Evolutionary conservation across 768 basidiomycete species (phyloP).

Genomic region (Lyophyllum decastes): DNA sequence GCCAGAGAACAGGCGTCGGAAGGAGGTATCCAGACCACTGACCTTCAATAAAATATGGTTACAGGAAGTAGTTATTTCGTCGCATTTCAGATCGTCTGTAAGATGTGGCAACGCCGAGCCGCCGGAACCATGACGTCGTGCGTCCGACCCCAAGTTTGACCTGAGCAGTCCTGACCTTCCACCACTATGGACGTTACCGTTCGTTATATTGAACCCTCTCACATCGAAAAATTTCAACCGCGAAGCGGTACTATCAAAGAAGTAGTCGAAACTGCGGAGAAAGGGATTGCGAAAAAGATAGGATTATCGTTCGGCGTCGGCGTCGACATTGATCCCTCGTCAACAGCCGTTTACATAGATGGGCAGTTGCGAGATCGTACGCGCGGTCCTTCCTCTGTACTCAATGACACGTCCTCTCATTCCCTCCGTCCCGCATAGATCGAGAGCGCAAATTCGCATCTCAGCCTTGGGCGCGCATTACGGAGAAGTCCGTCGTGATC

Average conservation of each 20-base stretch:
- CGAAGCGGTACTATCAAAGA: neutral
- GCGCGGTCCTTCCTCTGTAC: neutral
- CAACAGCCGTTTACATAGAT: neutral
- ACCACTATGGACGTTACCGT: neutral
- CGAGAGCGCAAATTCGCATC: neutral
- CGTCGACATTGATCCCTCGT: neutral
- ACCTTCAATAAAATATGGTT: no score
- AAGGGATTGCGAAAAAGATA: neutral
- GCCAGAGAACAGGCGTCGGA: no score
- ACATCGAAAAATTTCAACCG: neutral
- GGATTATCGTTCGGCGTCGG: neutral
- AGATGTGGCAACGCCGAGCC: no score
- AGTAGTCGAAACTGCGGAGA: neutral
- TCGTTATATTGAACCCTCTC: neutral
- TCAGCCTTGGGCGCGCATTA: neutral
- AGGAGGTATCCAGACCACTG: no score
- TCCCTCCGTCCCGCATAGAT: neutral
- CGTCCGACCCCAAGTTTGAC: neutral
- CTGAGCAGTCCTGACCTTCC: neutral
- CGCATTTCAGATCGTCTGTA: no score
- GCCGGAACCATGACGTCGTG: no score
- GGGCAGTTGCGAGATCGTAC: neutral
- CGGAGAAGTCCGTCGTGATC: neutral
- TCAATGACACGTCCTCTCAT: neutral
- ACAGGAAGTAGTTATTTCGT: no score